phyloP scores from a whole-genome alignment of 495 filamentous ascomycete species.

The Zalerion maritima region DNA sequence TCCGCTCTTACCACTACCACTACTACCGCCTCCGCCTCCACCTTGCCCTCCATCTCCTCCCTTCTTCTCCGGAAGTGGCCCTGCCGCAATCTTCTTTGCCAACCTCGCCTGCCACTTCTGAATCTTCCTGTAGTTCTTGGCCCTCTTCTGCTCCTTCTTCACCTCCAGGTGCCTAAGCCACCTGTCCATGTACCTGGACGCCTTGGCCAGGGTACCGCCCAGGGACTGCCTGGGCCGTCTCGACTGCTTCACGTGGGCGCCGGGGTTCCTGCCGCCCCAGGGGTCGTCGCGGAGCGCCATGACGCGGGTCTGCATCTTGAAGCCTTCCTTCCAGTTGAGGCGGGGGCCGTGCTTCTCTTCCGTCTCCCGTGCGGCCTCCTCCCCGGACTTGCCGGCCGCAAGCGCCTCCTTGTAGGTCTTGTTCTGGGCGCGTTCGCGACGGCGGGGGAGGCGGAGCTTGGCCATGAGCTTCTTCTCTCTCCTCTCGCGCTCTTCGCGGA shows the following conservation, averaged over 20 bases:
- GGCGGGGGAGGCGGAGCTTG: no score
- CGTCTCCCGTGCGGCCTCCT: slow-evolving; percentile 10
- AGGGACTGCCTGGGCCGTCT: no score
- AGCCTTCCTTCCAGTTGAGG: no score
- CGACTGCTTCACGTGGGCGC: no score
- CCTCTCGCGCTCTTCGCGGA: slow-evolving; percentile 15
- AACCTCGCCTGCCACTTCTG: slow-evolving; percentile 3
- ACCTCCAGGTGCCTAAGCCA: slow-evolving; percentile 8
- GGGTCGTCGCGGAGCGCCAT: no score
- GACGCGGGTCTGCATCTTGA: no score
- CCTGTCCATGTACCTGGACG: no score
- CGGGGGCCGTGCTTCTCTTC: slow-evolving; percentile 8
- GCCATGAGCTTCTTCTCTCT: slow-evolving; percentile 16
- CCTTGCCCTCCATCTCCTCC: slow-evolving; percentile 6
- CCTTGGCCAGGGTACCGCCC: no score
- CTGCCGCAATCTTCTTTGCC: slow-evolving; percentile 6
- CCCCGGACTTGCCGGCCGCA: slow-evolving; percentile 9
- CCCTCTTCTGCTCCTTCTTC: slow-evolving; percentile 5
- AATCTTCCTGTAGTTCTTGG: slow-evolving; percentile 1
- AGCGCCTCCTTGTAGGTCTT: slow-evolving; percentile 18
- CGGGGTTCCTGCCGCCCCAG: no score
- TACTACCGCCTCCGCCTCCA: background rate
- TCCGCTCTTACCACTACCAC: background rate
- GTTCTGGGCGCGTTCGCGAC: no score
- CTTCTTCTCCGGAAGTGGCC: no score